Evolutionary conservation across 805 yeast genomes (phyloP).

Genomic region (Tetrapisispora fleetii): DNA sequence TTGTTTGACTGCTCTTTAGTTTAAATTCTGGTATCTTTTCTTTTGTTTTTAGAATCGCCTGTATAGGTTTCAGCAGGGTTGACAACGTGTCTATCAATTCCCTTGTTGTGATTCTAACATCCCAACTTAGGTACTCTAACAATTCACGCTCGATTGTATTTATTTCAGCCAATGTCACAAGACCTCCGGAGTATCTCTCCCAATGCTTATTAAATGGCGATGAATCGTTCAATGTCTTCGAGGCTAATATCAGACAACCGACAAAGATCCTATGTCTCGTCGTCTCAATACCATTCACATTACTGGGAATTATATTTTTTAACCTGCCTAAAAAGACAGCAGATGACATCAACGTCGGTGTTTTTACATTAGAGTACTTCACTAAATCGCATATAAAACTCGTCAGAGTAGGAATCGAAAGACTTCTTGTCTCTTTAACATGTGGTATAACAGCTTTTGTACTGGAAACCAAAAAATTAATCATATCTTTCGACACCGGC

Average conservation of each 20-base stretch:
- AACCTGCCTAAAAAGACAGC: constrained; percentile 73
- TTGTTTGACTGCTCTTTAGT: too few species aligned
- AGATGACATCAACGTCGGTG: constrained; percentile 90
- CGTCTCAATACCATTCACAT: constrained; percentile 84
- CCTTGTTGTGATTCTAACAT: constrained; percentile 54
- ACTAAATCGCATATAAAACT: constrained; percentile 66
- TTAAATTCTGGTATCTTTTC: constrained; percentile 10
- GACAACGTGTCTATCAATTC: constrained; percentile 64
- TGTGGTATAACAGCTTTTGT: constrained; percentile 22
- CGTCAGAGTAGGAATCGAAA: constrained; percentile 36
- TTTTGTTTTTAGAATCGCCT: constrained; percentile 26
- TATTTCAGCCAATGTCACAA: constrained; percentile 66
- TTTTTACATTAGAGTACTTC: constrained; percentile 80
- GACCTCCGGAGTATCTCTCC: constrained; percentile 86
- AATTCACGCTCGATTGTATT: constrained; percentile 88
- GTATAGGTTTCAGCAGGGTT: constrained; percentile 70
- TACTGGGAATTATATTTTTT: constrained; percentile 68
- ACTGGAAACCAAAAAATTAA: constrained; percentile 20
- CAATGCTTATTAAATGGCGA: constrained; percentile 94
- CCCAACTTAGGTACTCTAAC: constrained; percentile 77
- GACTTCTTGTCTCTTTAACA: constrained; percentile 7
- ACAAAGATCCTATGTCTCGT: constrained; percentile 88
- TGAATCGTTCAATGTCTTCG: constrained; percentile 86
- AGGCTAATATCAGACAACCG: constrained; percentile 83
- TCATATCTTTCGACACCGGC: constrained; percentile 25